Base-by-base conservation (phyloP, 2,329 filamentous ascomycete species). In the Fusarium papillatum region DNA sequence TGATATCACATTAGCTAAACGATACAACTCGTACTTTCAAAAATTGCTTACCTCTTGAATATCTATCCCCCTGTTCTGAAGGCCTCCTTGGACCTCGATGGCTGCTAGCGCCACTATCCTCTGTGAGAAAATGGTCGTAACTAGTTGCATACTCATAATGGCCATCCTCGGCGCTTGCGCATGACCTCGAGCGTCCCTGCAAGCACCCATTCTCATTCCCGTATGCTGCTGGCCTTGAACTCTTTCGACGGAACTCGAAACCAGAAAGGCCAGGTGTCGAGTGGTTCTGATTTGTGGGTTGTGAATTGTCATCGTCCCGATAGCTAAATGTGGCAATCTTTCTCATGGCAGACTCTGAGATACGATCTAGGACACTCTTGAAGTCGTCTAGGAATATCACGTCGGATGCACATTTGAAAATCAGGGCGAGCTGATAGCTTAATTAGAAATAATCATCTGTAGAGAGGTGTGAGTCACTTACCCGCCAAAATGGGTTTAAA, bases 391-490 rank as follows among this genome's bases (percentile, higher is more conserved):
- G 36, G 4, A 74, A 74, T 17, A 74, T 74, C 5, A 74, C 72
- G 43, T 74, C 72, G 13, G 72, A 74, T 13, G 72, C 72, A 22
- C 72, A 74, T 38, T 74, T 74, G 39, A 74, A 74, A 13, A 75
- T 36, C 2, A 74, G 41, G 3, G 72, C 72, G 7, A 74, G 64
- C 72, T 74, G 13, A 5, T 1, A 3, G 2, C 3, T n/a, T 46
- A 9, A 19, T 74, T 7, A 74, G 64, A 22, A 22, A 9, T 1
- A 7, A 24, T 48, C 43, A 16, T 60, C 29, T n/a, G 13, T 36
- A 3, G 9, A 13, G 1, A 22, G 22, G 31, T 22, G 10, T 16
- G 50, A 14, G 6, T 19, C 14, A 60, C 72, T 38, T 2, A 60
- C 72, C 24, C 69, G 74, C 72, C 72, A 74, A 9, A 74, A 74